A percentile compares a stretch with the other conserved stretches of the same genome.
These are phyloP conservation scores for Nakataea oryzae DNA, from an alignment of 2,329 filamentous ascomycete genomes.

Conservation along the genomic window DNA sequence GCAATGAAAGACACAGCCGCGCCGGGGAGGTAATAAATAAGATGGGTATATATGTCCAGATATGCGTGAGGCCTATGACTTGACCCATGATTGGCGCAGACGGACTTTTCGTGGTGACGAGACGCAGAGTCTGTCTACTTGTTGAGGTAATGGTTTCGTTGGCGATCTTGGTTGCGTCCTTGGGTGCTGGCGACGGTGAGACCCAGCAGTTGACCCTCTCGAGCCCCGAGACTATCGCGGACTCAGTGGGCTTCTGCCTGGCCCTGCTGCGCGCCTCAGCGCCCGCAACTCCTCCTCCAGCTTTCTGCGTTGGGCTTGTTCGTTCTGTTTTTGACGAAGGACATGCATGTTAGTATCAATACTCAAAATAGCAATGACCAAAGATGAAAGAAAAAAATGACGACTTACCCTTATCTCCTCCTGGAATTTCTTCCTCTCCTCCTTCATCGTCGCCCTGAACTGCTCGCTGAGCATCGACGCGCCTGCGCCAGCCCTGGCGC, in stretches of 20 bases:
- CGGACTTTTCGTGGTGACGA: background rate
- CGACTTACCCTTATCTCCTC: slow-evolving; percentile 38
- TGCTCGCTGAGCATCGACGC: slow-evolving; percentile 41
- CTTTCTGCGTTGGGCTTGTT: slow-evolving; percentile 34
- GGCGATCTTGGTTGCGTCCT: background rate
- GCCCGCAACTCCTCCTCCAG: slow-evolving; percentile 39
- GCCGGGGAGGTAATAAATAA: background rate
- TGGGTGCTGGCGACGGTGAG: background rate
- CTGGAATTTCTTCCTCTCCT: slow-evolving; percentile 46
- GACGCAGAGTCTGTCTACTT: background rate
- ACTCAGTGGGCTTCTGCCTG: slow-evolving; percentile 31
- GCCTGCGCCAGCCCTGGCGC: slow-evolving; percentile 28
- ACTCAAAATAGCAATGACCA: background rate
- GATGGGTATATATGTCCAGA: background rate
- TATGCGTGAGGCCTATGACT: background rate
- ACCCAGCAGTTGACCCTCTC: background rate
- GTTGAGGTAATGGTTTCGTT: background rate
- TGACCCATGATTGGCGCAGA: background rate
- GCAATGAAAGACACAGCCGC: background rate
- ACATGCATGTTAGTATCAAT: slow-evolving; percentile 17
- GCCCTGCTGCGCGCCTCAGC: slow-evolving; percentile 29
- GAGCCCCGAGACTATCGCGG: slow-evolving; percentile 17
- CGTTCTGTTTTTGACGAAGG: slow-evolving; percentile 31
- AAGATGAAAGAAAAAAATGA: background rate
- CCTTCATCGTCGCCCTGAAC: slow-evolving; percentile 44